These are phyloP conservation scores for Teunomyces gatunensis DNA, from an alignment of 805 yeast species.

Conservation along the genomic window DNA sequence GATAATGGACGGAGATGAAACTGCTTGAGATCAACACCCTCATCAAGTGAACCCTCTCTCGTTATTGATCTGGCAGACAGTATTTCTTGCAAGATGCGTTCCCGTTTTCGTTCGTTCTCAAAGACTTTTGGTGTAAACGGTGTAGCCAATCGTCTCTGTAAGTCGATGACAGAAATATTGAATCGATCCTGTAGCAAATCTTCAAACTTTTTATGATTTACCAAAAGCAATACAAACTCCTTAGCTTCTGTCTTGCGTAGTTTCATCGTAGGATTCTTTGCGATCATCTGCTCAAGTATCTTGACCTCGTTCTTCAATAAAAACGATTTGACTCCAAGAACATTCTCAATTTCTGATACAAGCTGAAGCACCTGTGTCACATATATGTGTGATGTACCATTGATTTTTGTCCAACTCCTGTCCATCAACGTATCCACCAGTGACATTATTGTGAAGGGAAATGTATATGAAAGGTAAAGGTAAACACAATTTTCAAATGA, in stretches of 20 bases:
- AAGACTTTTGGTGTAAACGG: background rate
- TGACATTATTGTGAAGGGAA: background rate
- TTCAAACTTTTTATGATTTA: slow-evolving; percentile 16
- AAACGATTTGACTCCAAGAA: slow-evolving; percentile 14
- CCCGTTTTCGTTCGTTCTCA: slow-evolving; percentile 3
- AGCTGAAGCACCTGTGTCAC: slow-evolving; percentile 20
- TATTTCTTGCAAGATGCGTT: background rate
- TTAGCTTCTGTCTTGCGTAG: slow-evolving; percentile 22
- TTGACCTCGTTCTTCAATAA: slow-evolving; percentile 13
- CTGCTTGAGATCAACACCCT: background rate
- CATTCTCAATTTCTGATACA: slow-evolving; percentile 20
- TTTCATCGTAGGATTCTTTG: slow-evolving; percentile 10
- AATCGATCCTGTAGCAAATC: slow-evolving; percentile 21
- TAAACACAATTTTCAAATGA: slow-evolving; percentile 2
- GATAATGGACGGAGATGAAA: slow-evolving; percentile 1
- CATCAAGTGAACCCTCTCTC: background rate
- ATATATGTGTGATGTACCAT: slow-evolving; percentile 13
- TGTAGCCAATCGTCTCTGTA: slow-evolving; percentile 7
- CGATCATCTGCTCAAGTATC: slow-evolving; percentile 10
- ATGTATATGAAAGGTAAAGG: background rate
- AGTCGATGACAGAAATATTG: background rate
- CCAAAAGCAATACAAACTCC: slow-evolving; percentile 23
- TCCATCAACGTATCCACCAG: slow-evolving; percentile 12
- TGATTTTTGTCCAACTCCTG: slow-evolving; percentile 7
- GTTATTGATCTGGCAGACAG: background rate